Evolutionary conservation across 352 stramenopile species (phyloP).

Genomic region (Thalassiosira mediterranea): DNA sequence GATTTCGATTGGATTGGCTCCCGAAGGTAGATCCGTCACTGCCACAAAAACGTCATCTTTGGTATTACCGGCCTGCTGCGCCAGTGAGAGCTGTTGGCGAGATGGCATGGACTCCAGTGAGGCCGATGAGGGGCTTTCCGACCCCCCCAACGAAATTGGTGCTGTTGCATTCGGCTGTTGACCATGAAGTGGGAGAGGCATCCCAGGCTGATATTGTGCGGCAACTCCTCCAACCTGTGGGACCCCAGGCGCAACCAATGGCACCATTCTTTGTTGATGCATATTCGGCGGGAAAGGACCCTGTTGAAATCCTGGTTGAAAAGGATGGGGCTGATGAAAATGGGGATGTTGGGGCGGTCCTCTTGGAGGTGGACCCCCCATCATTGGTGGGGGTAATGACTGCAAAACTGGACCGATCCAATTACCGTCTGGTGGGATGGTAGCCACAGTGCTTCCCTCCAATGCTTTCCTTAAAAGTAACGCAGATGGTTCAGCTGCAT

Average conservation of each 20-base stretch:
- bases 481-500: slow-evolving; percentile 17
- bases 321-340: slow-evolving; percentile 21
- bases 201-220: slow-evolving; percentile 8
- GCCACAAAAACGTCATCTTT: slow-evolving; percentile 24
- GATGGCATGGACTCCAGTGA: slow-evolving; percentile 50
- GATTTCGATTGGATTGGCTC: slow-evolving; percentile 30
- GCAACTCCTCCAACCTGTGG: neutral
- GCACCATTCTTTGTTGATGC: slow-evolving; percentile 22
- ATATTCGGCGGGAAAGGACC: slow-evolving; percentile 16
- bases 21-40: slow-evolving; percentile 21
- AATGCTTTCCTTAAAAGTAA: slow-evolving; percentile 44
- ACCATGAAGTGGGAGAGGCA: slow-evolving; percentile 4
- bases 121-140: slow-evolving; percentile 38
- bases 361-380: slow-evolving; percentile 21
- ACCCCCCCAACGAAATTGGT: slow-evolving; percentile 2
- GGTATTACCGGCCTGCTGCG: neutral
- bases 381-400: slow-evolving; percentile 30
- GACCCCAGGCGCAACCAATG: slow-evolving; percentile 13
- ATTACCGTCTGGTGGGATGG: slow-evolving; percentile 49
- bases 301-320: slow-evolving; percentile 23
- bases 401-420: slow-evolving; percentile 56
- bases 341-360: slow-evolving; percentile 14
- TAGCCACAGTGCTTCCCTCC: slow-evolving; percentile 49
- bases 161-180: neutral
- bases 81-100: slow-evolving; percentile 6